Evolutionary conservation across 2,329 filamentous ascomycete genomes (phyloP).

Genomic region (Ascosphaera apis): DNA sequence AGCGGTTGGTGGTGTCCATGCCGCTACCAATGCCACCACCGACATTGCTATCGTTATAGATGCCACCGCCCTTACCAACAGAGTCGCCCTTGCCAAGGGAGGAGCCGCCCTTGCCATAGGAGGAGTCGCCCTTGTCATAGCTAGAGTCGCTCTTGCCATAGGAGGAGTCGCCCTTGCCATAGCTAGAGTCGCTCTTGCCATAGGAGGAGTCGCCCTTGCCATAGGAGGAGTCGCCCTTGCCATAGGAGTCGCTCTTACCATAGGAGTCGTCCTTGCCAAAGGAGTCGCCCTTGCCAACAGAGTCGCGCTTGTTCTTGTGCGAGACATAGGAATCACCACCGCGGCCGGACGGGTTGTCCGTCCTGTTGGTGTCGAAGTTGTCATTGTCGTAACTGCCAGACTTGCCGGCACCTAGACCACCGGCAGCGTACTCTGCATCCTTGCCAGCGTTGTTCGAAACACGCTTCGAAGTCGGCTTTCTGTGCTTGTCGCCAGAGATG

Average conservation of each 20-base stretch:
- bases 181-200: background rate
- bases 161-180: background rate
- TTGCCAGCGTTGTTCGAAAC: too few species aligned
- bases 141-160: background rate
- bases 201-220: background rate
- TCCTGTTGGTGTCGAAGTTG: background rate
- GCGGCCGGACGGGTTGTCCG: too few species aligned
- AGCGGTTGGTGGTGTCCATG: conserved; percentile 2
- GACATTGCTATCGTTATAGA: conserved; percentile 2
- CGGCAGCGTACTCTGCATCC: too few species aligned
- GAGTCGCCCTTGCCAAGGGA: background rate
- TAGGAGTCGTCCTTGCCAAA: background rate
- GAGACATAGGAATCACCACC: too few species aligned
- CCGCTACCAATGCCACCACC: conserved; percentile 2
- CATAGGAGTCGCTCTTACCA: background rate
- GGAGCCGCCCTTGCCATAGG: background rate
- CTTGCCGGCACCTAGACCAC: background rate
- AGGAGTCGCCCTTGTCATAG: background rate
- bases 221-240: background rate
- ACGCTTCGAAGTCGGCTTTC: too few species aligned
- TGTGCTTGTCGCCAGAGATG: too few species aligned
- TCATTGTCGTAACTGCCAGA: background rate
- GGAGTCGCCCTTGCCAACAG: background rate
- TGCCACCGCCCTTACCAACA: background rate
- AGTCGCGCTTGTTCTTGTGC: too few species aligned